Evolutionary conservation across 768 basidiomycete genomes (phyloP), one percentile per base, ranked within the genome.

Genomic region (Suillus subluteus): DNA sequence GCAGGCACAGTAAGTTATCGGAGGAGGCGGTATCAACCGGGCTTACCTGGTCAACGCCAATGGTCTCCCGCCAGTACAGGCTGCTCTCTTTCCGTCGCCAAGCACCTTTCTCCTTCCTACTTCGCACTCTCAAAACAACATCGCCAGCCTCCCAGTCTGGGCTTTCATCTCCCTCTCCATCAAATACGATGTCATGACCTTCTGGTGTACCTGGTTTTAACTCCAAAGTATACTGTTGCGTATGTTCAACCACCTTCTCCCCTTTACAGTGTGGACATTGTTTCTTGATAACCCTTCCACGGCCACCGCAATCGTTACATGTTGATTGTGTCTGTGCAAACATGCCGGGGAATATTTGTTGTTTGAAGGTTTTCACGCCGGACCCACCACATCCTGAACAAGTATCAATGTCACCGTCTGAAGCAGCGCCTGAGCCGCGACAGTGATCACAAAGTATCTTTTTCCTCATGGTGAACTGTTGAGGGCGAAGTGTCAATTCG

Each of bases 61-160:
- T 91, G 3, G 90, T 91, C 77, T 99, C 94, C 73, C 87, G 88
- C 90, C 96, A 98, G 71, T 98, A 95, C 61, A 99, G 79, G 72
- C 92, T 91, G 62, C 84, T 87, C 74, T 98, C 97, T 76, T 98
- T 98, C 73, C 98, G 84, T 68, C 88, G 83, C 88, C 91, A 99
- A 4, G 90, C 88, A 58, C 94, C 95, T 69, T 86, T 86, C 66
- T 89, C 86, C 71, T 89, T 88, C 78, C 85, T 85, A 73, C 91
- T 96, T 70, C 91, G 82, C 18, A 99, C 89, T 62, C 95, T 83
- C 58, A 99, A 82, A 44, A 99, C 83, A 59, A 99, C 87, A 79
- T 99, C 96, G 9, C 98, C 98, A 7, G 98, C 82, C 73, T 97
- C 96, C 92, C 92, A 98, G 71, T 99, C 98, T 4, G 95, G 94